Evolutionary conservation across 1,284 basidiomycete species (phyloP), one percentile per base, ranked within the genome.

Genomic region (Cryptococcus deneoformans): DNA sequence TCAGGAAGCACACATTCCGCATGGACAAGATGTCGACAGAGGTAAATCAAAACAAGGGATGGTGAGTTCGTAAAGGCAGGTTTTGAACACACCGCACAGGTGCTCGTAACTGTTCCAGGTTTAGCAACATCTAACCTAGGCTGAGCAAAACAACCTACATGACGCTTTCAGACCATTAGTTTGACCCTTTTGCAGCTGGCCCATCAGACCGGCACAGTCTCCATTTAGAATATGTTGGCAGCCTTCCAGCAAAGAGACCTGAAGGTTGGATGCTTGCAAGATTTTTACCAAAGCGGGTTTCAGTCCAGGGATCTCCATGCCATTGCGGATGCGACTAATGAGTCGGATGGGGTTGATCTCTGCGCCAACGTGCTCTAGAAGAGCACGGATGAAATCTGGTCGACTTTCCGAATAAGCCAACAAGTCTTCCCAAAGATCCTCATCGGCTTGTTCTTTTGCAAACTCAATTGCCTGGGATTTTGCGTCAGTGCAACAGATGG

Each of bases 401-500:
- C 91, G 82, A 14, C 90, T 92, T 76, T 98, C 95, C 0, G 95
- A 95, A 71, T 99, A 98, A 59, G 83, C 85, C 20, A 99, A 80
- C 10, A 99, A 82, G 73, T 97, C 93, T 70, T 98, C 95, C 96
- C 96, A 99, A 0, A 99, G 84, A 74, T 99, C 96, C 63, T 93
- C 87, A 67, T 99, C 96, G 58, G 88, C 89, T 75, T 98, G 95
- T 74, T 98, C 94, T 71, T 95, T 95, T 0, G 94, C 95, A 71
- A 99, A 99, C 60, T 97, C 94, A 67, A 99, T 98, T 0, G 95
- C 94, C 89, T 92, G 11, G 42, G 35, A 43, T 11, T 7, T 29
- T 10, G 40, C 29, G 29, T 29, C 29, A 29, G 29, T 29, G 29
- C 29, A 29, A 45, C 3, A 36, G 8, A 24, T 35, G 7, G 57